Conservation (phyloP, 768 basidiomycete species). For the Suillus cothurnatus region DNA sequence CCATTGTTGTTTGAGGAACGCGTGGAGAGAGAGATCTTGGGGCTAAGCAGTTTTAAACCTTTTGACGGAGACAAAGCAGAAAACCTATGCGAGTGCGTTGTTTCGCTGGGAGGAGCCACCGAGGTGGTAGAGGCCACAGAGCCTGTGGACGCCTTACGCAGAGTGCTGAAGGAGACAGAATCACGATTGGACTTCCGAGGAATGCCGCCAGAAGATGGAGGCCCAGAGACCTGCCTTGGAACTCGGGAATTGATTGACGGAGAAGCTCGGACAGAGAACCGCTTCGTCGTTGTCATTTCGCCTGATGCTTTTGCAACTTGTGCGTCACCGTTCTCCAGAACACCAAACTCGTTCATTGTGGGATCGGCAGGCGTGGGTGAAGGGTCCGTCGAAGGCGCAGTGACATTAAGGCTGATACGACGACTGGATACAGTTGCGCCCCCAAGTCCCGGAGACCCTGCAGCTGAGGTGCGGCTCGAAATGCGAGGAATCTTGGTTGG, state of each 20-base stretch:
- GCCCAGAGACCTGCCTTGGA: slow-evolving; percentile 63
- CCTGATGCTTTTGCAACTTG: slow-evolving; percentile 44
- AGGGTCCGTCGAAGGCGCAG: slow-evolving; percentile 59
- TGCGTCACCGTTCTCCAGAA: slow-evolving; percentile 64
- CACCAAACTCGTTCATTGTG: slow-evolving; percentile 76
- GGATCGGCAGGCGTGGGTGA: slow-evolving; percentile 56
- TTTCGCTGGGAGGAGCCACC: slow-evolving; percentile 44
- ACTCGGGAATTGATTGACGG: slow-evolving; percentile 63
- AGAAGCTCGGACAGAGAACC: slow-evolving; percentile 64
- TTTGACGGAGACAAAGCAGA: slow-evolving; percentile 86
- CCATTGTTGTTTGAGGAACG: slow-evolving; percentile 49
- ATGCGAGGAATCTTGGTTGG: slow-evolving; percentile 94
- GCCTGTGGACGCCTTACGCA: slow-evolving; percentile 82
- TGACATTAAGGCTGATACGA: slow-evolving; percentile 65
- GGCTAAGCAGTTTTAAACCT: slow-evolving; percentile 77
- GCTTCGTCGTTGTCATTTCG: slow-evolving; percentile 41
- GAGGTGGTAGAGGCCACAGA: slow-evolving; percentile 74
- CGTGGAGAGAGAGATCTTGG: slow-evolving; percentile 68
- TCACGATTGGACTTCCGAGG: slow-evolving; percentile 75
- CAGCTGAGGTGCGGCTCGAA: slow-evolving; percentile 79
- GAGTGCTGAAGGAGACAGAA: slow-evolving; percentile 73
- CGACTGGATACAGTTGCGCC: slow-evolving; percentile 57
- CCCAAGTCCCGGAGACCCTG: slow-evolving; percentile 70
- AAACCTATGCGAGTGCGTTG: slow-evolving; percentile 56
- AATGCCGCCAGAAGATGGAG: slow-evolving; percentile 45